Conservation (phyloP, 2,329 filamentous ascomycete genomes). For the Beauveria sp. region DNA sequence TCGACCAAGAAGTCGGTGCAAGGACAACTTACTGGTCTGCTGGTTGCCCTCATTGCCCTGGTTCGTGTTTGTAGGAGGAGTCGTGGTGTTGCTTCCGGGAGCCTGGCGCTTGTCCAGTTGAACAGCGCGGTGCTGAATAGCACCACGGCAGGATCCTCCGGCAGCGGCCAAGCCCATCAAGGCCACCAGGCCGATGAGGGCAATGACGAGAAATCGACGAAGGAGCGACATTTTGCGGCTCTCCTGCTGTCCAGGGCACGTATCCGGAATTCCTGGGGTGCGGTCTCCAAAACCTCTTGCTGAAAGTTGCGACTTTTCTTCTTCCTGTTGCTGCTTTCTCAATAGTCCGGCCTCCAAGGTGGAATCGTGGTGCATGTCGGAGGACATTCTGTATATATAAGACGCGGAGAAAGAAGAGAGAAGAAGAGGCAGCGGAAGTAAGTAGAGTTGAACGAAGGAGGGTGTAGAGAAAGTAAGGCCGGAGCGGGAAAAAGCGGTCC, state of each 20-base stretch:
- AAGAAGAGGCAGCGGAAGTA: neutral
- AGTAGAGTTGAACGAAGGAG: neutral
- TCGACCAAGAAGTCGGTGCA: neutral
- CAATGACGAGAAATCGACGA: conserved; percentile 11
- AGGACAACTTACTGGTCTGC: neutral
- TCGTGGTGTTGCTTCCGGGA: conserved; percentile 5
- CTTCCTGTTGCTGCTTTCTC: conserved; percentile 9
- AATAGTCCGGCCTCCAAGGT: conserved; percentile 7
- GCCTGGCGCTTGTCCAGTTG: conserved; percentile 7
- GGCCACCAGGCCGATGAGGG: conserved; percentile 32
- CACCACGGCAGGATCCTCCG: neutral
- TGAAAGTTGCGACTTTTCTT: conserved; percentile 8
- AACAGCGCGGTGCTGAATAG: neutral
- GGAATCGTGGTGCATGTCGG: conserved; percentile 3
- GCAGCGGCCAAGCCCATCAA: conserved; percentile 22
- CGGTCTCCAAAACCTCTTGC: conserved; percentile 4
- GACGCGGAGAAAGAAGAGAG: neutral
- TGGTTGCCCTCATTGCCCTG: neutral
- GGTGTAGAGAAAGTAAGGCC: neutral
- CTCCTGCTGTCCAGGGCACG: conserved; percentile 1
- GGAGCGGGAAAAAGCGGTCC: neutral
- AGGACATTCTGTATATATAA: conserved; percentile 5
- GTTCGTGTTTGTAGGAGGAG: neutral
- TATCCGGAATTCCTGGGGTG: neutral
- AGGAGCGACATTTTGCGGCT: conserved; percentile 4